phyloP scores from a whole-genome alignment of 108 stramenopile genomes.

The Chaetoceros muelleri region DNA sequence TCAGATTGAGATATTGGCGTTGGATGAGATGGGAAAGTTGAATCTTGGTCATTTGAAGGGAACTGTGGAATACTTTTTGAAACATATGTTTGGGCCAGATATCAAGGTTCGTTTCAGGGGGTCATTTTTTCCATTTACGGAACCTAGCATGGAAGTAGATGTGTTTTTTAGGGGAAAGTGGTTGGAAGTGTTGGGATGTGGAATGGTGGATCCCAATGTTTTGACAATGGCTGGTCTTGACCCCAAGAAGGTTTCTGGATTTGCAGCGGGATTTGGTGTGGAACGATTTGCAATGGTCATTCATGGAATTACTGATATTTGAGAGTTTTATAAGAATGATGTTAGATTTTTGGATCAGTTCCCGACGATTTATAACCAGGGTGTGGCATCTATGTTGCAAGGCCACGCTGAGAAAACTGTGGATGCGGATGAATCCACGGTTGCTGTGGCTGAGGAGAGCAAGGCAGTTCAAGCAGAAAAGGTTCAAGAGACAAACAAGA shows the following conservation, averaged over 20 bases:
- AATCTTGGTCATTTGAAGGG: conserved; percentile 50
- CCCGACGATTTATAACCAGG: conserved; percentile 17
- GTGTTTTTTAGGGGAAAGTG: conserved; percentile 87
- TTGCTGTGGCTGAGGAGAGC: background rate
- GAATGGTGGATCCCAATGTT: conserved; percentile 83
- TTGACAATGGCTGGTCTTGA: conserved; percentile 61
- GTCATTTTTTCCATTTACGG: conserved; percentile 95
- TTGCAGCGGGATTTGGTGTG: conserved; percentile 94
- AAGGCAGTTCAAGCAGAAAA: conserved; percentile 6
- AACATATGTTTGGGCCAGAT: conserved; percentile 53
- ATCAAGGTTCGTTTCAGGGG: conserved; percentile 67
- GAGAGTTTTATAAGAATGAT: conserved; percentile 89
- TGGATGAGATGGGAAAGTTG: conserved; percentile 34
- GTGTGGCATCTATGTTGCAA: conserved; percentile 16
- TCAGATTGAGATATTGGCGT: conserved; percentile 82
- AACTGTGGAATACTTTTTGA: conserved; percentile 53
- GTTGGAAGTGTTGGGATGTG: conserved; percentile 95
- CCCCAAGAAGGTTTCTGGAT: conserved; percentile 59
- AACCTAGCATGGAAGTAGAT: conserved; percentile 90
- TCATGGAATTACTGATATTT: conserved; percentile 90
- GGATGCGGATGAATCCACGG: conserved; percentile 2
- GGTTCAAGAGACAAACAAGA: conserved; percentile 16
- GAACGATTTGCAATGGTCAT: conserved; percentile 96
- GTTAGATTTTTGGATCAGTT: conserved; percentile 84
- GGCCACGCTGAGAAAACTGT: conserved; percentile 9